Evolutionary conservation across 1,284 basidiomycete genomes (phyloP), one percentile per base, ranked within the genome.

Genomic region (Melampsora americana): DNA sequence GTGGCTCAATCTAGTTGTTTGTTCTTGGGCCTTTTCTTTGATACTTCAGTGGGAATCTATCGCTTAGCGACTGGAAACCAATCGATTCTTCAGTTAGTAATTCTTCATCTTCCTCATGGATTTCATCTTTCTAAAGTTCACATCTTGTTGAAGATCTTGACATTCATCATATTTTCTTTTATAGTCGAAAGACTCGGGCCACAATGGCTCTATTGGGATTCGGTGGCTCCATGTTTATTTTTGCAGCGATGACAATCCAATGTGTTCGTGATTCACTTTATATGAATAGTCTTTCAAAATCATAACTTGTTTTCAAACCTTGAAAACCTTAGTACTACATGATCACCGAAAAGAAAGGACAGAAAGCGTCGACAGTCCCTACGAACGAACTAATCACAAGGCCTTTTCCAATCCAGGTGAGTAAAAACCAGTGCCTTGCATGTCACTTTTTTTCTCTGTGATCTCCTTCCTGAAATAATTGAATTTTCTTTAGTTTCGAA

Each of bases 1-100:
- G 53, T 30, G 53, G 28, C 53, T 26, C 53, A 59, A 26, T 59
- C 53, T 59, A 59, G 53, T 59, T 59, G 53, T 59, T 30, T 59
- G 28, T 59, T 30, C n/a, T 30, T 59, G 14, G n/a, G 53, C 12
- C 28, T 59, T 23, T 59, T 23, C 53, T 59, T 59, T 59, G 23
- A 59, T n/a, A 59, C 28, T 12, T 11, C 53, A 18, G 53, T 59
- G 2, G 53, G 53, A 30, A 59, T 59, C 12, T 59, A 26, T 26
- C 53, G 53, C n/a, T 26, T 59, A n/a, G 53, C 53, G 12, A 30
- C 53, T 3, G 53, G 53, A 26, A 30, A 59, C 7, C n/a, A 59
- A n/a, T 23, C 28, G 14, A 26, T 59, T 59, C 28, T 26, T 26
- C 23, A 59, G 53, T 59, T 26, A 23, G 53, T 59, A 59, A 44